Percentiles rank a stretch among this genome's conserved stretches.
phyloP scores from a whole-genome alignment of 257 asterid genomes.

The Paraleonurus japonicus region DNA sequence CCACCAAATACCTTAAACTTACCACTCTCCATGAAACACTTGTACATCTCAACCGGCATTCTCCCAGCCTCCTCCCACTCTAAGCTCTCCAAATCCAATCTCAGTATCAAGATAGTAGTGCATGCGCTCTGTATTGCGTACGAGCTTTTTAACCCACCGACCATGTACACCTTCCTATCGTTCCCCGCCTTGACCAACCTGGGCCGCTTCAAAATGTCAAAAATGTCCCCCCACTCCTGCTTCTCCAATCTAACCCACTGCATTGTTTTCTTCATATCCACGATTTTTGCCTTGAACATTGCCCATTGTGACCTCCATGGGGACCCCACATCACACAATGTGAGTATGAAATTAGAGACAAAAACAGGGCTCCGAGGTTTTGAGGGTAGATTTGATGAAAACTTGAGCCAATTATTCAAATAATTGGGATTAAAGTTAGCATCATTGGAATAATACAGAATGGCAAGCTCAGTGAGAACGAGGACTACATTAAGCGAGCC shows the following conservation, averaged over 20 bases:
- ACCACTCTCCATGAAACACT: slow-evolving; percentile 73
- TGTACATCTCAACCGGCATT: slow-evolving; percentile 87
- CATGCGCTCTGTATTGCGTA: slow-evolving; percentile 73
- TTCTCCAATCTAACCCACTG: slow-evolving; percentile 77
- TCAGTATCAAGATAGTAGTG: slow-evolving; percentile 77
- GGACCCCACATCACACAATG: slow-evolving; percentile 86
- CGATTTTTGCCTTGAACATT: slow-evolving; percentile 58
- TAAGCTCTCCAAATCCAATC: slow-evolving; percentile 80
- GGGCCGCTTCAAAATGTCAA: slow-evolving; percentile 77
- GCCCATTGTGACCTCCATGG: slow-evolving; percentile 99
- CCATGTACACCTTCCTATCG: slow-evolving; percentile 66
- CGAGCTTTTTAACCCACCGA: slow-evolving; percentile 80
- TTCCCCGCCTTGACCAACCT: slow-evolving; percentile 65
- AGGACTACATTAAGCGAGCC: slow-evolving; percentile 65
- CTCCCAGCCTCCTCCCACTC: slow-evolving; percentile 97
- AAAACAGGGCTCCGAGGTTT: slow-evolving; percentile 88
- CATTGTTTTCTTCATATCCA: slow-evolving; percentile 48
- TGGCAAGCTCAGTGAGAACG: slow-evolving; percentile 87
- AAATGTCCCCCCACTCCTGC: slow-evolving; percentile 91
- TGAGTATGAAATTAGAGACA: slow-evolving; percentile 60
- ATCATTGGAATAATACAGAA: slow-evolving; percentile 45
- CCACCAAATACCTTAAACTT: slow-evolving; percentile 98
- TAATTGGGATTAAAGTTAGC: slow-evolving; percentile 20
- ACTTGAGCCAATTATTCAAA: slow-evolving; percentile 65
- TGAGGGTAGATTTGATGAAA: slow-evolving; percentile 84